Conservation (phyloP, 1,284 basidiomycete genomes). For the Pseudozyma flocculosa region DNA sequence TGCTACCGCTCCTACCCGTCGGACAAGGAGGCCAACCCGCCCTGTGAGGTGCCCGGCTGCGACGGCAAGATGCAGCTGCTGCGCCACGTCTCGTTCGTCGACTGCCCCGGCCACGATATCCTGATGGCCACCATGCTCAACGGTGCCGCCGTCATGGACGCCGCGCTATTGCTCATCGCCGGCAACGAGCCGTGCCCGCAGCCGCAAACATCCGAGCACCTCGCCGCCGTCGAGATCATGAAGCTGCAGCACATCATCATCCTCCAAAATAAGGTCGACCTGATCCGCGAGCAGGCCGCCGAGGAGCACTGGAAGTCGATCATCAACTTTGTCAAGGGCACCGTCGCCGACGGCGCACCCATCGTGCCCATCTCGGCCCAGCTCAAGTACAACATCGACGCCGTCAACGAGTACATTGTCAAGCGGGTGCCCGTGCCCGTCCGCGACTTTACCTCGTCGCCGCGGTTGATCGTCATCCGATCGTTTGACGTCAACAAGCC, state of each 20-base stretch:
- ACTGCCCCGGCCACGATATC: slow-evolving; percentile 65
- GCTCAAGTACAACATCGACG: slow-evolving; percentile 98
- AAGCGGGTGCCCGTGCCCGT: slow-evolving; percentile 91
- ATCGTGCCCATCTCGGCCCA: slow-evolving; percentile 99
- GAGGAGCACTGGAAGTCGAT: slow-evolving; percentile 57
- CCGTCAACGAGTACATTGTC: slow-evolving; percentile 99
- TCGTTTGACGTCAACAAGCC: slow-evolving; percentile 99
- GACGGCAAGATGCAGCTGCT: slow-evolving; percentile 84
- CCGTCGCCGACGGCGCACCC: slow-evolving; percentile 92
- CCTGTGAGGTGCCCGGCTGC: slow-evolving; percentile 90
- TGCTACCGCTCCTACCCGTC: slow-evolving; percentile 92
- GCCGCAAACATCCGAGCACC: slow-evolving; percentile 96
- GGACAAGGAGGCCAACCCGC: slow-evolving; percentile 88
- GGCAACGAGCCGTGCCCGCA: slow-evolving; percentile 98
- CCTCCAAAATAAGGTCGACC: slow-evolving; percentile 66
- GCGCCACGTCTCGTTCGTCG: slow-evolving; percentile 82
- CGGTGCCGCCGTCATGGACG: slow-evolving; percentile 98
- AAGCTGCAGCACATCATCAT: slow-evolving; percentile 98
- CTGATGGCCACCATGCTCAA: slow-evolving; percentile 99
- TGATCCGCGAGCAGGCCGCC: slow-evolving; percentile 55
- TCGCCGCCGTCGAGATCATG: slow-evolving; percentile 99
- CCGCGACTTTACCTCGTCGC: slow-evolving; percentile 87
- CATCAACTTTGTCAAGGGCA: slow-evolving; percentile 63
- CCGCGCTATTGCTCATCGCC: slow-evolving; percentile 88
- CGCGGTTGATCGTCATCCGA: slow-evolving; percentile 93